Evolutionary conservation across 2,329 filamentous ascomycete genomes (phyloP).

Genomic region (Pseudogymnoascus sp.): DNA sequence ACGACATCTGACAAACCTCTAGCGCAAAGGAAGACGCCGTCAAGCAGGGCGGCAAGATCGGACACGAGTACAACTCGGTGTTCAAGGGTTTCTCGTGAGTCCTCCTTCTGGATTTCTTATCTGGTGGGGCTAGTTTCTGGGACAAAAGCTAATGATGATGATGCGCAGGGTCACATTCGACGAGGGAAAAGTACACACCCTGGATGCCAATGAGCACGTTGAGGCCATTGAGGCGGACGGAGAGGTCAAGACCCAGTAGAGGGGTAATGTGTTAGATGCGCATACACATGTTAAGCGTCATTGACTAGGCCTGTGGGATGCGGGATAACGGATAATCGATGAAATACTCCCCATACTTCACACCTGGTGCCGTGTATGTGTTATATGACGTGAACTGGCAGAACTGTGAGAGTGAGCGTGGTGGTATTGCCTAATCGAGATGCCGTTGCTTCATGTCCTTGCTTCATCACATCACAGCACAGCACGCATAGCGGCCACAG

Average conservation of each 20-base stretch:
- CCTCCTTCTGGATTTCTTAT: not conserved
- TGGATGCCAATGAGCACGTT: constrained; percentile 64
- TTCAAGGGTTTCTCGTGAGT: constrained; percentile 92
- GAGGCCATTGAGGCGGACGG: constrained; percentile 67
- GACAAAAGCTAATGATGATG: not conserved
- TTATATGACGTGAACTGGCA: not conserved
- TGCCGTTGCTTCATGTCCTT: not conserved
- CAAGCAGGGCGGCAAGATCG: constrained; percentile 76
- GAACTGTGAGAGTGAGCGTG: constrained; percentile 1
- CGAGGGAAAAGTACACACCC: constrained; percentile 55
- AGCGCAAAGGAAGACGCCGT: constrained; percentile 71
- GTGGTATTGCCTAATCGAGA: constrained; percentile 5
- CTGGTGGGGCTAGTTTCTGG: not conserved
- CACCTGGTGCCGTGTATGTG: not conserved
- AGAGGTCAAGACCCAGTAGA: constrained; percentile 65
- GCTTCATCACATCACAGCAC: not conserved
- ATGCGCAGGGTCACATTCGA: constrained; percentile 62
- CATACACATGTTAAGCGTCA: not conserved
- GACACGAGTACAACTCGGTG: constrained; percentile 66
- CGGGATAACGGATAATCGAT: not conserved
- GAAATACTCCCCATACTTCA: not conserved
- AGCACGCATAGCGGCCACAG: not conserved
- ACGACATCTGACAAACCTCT: not conserved
- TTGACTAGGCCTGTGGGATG: not conserved
- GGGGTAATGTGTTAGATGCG: not conserved